Percentiles rank a stretch among this genome's conserved stretches.
phyloP scores from a whole-genome alignment of 441 rosid genomes.

The Populus hybrid region DNA sequence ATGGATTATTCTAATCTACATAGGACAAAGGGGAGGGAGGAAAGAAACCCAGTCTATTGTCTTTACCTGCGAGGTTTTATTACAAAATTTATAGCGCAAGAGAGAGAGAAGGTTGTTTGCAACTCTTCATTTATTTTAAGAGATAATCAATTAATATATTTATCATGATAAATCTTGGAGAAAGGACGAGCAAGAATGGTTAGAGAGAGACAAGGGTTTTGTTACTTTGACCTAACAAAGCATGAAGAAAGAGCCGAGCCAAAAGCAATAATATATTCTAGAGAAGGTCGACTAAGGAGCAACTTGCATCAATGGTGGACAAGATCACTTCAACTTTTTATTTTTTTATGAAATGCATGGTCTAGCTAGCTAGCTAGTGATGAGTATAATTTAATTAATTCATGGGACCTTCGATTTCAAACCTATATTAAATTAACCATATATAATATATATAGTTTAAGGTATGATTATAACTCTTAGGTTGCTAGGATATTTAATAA shows the following conservation, averaged over 20 bases:
- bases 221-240: background rate
- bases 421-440: too few relatives aligned
- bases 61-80: background rate
- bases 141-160: background rate
- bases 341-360: background rate
- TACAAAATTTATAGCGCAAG: background rate
- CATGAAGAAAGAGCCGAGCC: background rate
- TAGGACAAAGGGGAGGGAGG: background rate
- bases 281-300: background rate
- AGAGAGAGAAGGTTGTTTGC: constrained; percentile 9
- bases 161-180: background rate
- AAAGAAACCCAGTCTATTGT: background rate
- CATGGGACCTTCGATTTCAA: background rate
- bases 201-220: too few relatives aligned
- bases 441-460: too few relatives aligned
- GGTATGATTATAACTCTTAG: too few relatives aligned
- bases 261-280: background rate
- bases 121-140: constrained; percentile 20
- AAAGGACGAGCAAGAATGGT: constrained; percentile 18
- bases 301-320: constrained; percentile 6
- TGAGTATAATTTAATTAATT: too few relatives aligned
- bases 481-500: too few relatives aligned
- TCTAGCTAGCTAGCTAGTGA: background rate
- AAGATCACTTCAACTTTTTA: too few relatives aligned
- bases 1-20: too few relatives aligned